These are phyloP conservation scores for Sherardia arvensis DNA, from an alignment of 257 asterid genomes.

Conservation along the genomic window DNA sequence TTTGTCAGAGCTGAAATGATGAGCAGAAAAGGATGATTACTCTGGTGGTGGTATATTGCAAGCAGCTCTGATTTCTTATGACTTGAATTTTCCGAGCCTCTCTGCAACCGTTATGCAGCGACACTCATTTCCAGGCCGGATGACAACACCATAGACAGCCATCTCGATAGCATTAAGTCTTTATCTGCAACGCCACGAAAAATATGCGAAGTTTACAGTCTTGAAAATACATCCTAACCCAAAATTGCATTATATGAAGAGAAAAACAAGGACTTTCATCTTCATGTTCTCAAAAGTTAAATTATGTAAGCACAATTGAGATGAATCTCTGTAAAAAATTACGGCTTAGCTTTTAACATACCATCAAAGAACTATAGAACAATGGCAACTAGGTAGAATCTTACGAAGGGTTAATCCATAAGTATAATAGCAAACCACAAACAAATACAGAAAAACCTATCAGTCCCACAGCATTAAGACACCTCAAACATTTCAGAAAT, in stretches of 20 bases:
- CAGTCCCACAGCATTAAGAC: too few species aligned
- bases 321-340: too few species aligned
- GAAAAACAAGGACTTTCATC: neutral
- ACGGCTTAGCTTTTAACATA: too few species aligned
- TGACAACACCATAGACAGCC: slow-evolving; percentile 90
- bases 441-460: too few species aligned
- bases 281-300: neutral
- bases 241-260: neutral
- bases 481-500: too few species aligned
- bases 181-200: slow-evolving; percentile 38
- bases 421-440: too few species aligned
- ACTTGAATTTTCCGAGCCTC: slow-evolving; percentile 66
- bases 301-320: neutral
- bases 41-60: slow-evolving; percentile 63
- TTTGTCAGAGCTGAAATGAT: neutral
- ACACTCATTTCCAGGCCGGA: slow-evolving; percentile 87
- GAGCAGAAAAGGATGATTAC: too few species aligned
- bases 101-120: slow-evolving; percentile 89
- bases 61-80: slow-evolving; percentile 50
- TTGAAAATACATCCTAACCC: too few species aligned
- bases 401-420: too few species aligned
- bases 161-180: slow-evolving; percentile 82
- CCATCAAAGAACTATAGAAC: too few species aligned
- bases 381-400: too few species aligned
- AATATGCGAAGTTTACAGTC: neutral